phyloP scores from a whole-genome alignment of 2,329 filamentous ascomycete species.

The Albophoma yamanashiensis region DNA sequence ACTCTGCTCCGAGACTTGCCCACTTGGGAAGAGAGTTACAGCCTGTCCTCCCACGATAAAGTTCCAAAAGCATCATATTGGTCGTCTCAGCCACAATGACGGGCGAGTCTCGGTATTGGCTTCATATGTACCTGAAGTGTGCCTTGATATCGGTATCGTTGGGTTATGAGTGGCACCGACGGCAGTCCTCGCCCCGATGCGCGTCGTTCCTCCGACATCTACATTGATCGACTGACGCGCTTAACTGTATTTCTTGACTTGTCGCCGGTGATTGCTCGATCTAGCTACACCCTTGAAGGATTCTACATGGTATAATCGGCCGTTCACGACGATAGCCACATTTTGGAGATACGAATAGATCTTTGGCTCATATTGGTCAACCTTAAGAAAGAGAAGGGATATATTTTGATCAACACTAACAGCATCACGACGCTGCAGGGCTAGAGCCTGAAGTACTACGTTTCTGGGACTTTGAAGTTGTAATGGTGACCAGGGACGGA shows the following conservation, averaged over 20 bases:
- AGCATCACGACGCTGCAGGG: neutral
- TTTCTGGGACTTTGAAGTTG: neutral
- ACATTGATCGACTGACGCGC: neutral
- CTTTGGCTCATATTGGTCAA: neutral
- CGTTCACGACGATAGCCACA: neutral
- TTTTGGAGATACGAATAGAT: neutral
- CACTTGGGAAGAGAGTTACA: neutral
- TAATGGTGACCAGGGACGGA: neutral
- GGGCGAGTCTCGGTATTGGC: neutral
- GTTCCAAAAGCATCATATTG: neutral
- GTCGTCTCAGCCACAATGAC: neutral
- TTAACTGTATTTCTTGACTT: neutral
- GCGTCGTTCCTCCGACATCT: neutral
- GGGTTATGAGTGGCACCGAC: neutral
- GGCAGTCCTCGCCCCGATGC: neutral
- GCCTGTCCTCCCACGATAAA: neutral
- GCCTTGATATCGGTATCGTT: neutral
- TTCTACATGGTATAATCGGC: neutral
- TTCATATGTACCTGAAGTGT: neutral
- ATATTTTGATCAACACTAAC: neutral
- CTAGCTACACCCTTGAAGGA: neutral
- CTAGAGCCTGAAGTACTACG: neutral
- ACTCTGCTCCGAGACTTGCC: neutral
- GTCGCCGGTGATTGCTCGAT: neutral
- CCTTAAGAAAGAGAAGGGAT: neutral